Conservation (phyloP, 202 grass and related monocot species). For the Bolboschoenoplectus hybrid region DNA sequence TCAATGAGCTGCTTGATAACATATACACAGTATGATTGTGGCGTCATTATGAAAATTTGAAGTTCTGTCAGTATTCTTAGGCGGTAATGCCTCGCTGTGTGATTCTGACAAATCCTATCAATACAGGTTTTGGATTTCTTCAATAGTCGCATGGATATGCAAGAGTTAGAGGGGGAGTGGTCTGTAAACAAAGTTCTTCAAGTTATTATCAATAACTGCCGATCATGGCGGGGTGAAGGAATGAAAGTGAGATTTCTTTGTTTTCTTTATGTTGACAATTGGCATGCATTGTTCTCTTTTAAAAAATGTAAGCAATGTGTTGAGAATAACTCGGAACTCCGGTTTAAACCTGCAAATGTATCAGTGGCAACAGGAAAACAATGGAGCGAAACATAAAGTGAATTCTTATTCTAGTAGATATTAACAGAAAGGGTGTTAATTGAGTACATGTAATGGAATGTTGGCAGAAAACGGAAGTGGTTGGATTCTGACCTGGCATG, state of each 20-base stretch:
- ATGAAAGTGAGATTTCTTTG: constrained; percentile 73
- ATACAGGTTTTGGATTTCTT: constrained; percentile 95
- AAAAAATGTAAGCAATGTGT: constrained; percentile 19
- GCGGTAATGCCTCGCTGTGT: constrained; percentile 15
- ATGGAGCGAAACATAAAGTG: neutral
- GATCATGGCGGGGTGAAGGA: constrained; percentile 95
- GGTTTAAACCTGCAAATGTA: constrained; percentile 11
- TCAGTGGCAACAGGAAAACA: neutral
- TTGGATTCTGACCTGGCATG: neutral
- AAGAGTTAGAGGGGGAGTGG: constrained; percentile 76
- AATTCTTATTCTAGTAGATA: neutral
- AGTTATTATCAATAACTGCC: constrained; percentile 83
- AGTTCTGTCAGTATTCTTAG: constrained; percentile 28
- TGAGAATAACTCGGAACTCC: neutral
- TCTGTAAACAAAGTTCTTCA: constrained; percentile 97
- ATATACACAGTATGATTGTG: constrained; percentile 83
- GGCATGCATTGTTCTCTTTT: neutral
- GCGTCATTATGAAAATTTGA: constrained; percentile 29
- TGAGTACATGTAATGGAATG: neutral
- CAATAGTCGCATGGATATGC: constrained; percentile 98
- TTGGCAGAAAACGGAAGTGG: neutral
- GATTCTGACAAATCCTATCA: constrained; percentile 34
- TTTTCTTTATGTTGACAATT: neutral
- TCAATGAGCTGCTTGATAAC: constrained; percentile 98
- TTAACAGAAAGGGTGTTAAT: neutral